A percentile compares a stretch with the other conserved stretches of the same genome.
Conservation (phyloP, 139 green algal genomes). For the Chlorella sp. region DNA sequence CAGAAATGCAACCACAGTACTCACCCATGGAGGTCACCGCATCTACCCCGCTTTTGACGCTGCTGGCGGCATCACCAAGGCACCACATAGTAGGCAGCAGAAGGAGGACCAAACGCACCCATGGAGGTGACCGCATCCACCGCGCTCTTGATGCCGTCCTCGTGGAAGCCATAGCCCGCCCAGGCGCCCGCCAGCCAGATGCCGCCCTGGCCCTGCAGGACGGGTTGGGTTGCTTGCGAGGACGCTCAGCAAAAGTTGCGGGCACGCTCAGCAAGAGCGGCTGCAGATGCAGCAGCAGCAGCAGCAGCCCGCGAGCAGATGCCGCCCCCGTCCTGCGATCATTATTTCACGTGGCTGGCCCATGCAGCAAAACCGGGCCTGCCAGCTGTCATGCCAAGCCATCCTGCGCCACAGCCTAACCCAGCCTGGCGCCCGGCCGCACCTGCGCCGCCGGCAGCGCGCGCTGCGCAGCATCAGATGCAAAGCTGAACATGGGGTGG, state of each 20-base stretch:
- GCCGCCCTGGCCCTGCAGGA: slow-evolving; percentile 56
- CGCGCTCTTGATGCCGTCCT: slow-evolving; percentile 90
- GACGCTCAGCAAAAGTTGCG: too few relatives aligned
- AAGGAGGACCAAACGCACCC: neutral
- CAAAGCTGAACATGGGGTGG: slow-evolving; percentile 84
- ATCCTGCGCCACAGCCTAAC: neutral
- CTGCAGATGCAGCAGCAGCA: neutral
- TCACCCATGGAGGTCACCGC: slow-evolving; percentile 12
- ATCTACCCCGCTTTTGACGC: too few relatives aligned
- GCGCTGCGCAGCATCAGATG: slow-evolving; percentile 63
- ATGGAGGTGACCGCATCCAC: slow-evolving; percentile 64
- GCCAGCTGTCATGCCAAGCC: neutral
- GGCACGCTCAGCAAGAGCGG: too few relatives aligned
- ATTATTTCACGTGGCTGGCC: too few relatives aligned
- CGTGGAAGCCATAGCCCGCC: slow-evolving; percentile 96
- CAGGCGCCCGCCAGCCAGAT: slow-evolving; percentile 81
- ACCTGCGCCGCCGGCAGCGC: slow-evolving; percentile 41
- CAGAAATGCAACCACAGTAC: neutral
- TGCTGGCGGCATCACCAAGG: too few relatives aligned
- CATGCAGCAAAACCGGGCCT: too few relatives aligned
- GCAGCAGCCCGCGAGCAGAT: too few relatives aligned
- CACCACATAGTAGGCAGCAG: too few relatives aligned
- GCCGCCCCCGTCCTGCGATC: too few relatives aligned
- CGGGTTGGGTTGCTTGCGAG: too few relatives aligned
- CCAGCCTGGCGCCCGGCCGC: neutral